Evolutionary conservation across 2,329 filamentous ascomycete species (phyloP).

Genomic region (Gyromitra esculenta): DNA sequence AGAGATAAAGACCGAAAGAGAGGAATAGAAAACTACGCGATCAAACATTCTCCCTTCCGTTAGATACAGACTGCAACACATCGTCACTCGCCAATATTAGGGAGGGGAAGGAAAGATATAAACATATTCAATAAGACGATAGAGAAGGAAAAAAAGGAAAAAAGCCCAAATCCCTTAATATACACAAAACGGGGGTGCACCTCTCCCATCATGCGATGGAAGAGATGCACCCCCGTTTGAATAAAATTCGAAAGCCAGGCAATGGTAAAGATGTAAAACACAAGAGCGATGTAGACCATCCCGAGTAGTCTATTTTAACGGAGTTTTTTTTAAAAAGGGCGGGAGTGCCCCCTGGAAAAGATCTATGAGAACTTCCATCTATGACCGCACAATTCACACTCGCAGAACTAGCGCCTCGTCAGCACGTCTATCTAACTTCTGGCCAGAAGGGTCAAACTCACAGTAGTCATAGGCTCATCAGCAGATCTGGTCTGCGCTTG

Average conservation of each 20-base stretch:
- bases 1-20: neutral
- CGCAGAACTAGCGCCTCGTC: slow-evolving; percentile 66
- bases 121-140: slow-evolving; percentile 55
- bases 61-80: neutral
- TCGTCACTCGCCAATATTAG: neutral
- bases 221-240: slow-evolving; percentile 46
- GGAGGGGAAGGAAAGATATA: slow-evolving; percentile 1
- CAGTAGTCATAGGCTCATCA: slow-evolving; percentile 87
- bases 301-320: neutral
- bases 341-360: neutral
- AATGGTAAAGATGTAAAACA: neutral
- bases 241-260: slow-evolving; percentile 39
- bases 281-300: neutral
- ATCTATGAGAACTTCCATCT: slow-evolving; percentile 69
- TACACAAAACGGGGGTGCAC: slow-evolving; percentile 50
- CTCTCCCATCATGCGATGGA: slow-evolving; percentile 34
- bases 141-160: slow-evolving; percentile 37
- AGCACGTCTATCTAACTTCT: neutral
- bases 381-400: slow-evolving; percentile 75
- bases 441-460: slow-evolving; percentile 40
- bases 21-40: neutral
- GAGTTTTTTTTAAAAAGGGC: neutral
- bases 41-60: neutral
- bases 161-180: slow-evolving; percentile 42
- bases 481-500: slow-evolving; percentile 95